Evolutionary conservation across 2,329 filamentous ascomycete species (phyloP).

Genomic region (Byssoonygena ceratinophila): DNA sequence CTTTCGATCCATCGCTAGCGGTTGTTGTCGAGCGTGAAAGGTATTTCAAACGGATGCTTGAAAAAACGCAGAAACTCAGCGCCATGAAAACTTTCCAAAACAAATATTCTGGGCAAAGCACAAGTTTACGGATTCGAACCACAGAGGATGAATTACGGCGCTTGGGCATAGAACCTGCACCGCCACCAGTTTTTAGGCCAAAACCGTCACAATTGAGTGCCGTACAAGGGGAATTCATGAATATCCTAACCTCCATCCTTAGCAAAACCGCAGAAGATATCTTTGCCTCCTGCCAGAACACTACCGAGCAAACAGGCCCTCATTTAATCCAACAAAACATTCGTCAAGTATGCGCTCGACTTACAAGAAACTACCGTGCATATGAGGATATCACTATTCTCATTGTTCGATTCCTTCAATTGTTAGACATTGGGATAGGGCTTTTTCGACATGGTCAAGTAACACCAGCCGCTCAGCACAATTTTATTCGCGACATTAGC

Average conservation of each 20-base stretch:
- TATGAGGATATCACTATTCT: constrained; percentile 81
- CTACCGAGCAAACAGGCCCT: constrained; percentile 26
- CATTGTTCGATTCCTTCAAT: constrained; percentile 66
- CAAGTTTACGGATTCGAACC: constrained; percentile 55
- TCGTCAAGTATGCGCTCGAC: constrained; percentile 57
- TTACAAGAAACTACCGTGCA: constrained; percentile 58
- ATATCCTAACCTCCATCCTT: constrained; percentile 57
- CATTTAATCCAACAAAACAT: constrained; percentile 46
- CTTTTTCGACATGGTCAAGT: constrained; percentile 39
- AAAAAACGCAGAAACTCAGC: constrained; percentile 48
- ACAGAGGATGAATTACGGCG: constrained; percentile 51
- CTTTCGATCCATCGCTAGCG: constrained; percentile 66
- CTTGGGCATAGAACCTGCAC: constrained; percentile 57
- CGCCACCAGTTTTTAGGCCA: constrained; percentile 62
- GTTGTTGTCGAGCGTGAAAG: constrained; percentile 53
- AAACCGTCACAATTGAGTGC: constrained; percentile 54
- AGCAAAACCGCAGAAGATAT: constrained; percentile 30
- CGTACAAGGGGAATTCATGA: constrained; percentile 74
- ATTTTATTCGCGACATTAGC: constrained; percentile 25
- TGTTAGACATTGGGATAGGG: constrained; percentile 64
- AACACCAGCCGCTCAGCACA: constrained; percentile 15
- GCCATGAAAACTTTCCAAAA: constrained; percentile 56
- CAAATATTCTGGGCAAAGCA: constrained; percentile 55
- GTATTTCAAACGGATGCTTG: constrained; percentile 46
- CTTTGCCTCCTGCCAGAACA: constrained; percentile 16